phyloP scores from a whole-genome alignment of 2,329 filamentous ascomycete genomes.

The Colletotrichum sp. region DNA sequence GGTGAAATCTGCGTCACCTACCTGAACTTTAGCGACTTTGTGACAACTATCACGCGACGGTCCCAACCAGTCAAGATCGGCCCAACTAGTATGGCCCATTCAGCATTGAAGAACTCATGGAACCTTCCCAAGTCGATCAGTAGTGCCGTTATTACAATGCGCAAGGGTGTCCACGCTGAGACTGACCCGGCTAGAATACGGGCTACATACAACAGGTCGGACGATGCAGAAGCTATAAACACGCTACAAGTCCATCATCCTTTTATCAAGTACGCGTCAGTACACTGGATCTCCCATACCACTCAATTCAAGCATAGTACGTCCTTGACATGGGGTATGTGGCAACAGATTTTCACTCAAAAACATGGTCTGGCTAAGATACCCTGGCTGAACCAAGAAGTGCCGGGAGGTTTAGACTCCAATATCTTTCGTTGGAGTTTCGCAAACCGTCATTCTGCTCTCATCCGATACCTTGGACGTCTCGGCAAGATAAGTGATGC shows the following conservation, averaged over 20 bases:
- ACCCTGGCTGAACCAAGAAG: background rate
- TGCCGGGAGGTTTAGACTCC: rapidly evolving
- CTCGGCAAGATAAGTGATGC: background rate
- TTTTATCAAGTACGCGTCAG: background rate
- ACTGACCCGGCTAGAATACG: background rate
- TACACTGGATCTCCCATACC: background rate
- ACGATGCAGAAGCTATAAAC: background rate
- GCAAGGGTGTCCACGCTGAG: background rate
- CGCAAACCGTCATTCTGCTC: background rate
- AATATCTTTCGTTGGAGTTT: background rate
- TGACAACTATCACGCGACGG: background rate
- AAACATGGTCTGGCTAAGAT: background rate
- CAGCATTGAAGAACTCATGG: background rate
- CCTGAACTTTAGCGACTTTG: background rate
- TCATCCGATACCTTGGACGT: background rate
- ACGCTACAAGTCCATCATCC: background rate
- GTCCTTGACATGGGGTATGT: background rate
- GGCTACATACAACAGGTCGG: background rate
- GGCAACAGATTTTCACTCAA: background rate
- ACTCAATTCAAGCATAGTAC: rapidly evolving
- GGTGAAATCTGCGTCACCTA: background rate
- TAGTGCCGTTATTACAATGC: background rate
- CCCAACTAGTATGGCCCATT: background rate
- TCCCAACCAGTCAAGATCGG: background rate
- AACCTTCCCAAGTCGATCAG: background rate